Conservation (phyloP, 441 rosid genomes). For the Isatis lusitanica region DNA sequence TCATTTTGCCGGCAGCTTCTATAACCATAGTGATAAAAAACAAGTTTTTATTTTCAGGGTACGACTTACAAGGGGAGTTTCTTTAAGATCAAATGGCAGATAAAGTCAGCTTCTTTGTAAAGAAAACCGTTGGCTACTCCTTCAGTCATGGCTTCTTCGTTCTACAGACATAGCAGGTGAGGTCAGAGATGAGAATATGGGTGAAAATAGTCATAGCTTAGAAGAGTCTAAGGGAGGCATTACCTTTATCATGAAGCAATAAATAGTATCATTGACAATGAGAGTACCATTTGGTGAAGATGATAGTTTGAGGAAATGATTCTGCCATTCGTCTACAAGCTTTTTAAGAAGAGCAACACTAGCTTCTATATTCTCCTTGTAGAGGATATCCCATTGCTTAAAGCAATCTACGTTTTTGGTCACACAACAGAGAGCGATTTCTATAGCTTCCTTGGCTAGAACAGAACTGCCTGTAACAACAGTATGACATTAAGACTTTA, state of each 20-base stretch:
- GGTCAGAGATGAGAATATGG: no score
- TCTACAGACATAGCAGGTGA: not conserved
- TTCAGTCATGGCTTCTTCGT: no score
- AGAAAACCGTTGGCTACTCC: no score
- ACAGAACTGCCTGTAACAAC: conserved; percentile 51
- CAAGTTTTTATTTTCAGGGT: no score
- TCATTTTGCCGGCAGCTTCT: no score
- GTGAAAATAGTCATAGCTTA: not conserved
- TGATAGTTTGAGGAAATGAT: conserved; percentile 46
- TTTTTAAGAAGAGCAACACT: conserved; percentile 59
- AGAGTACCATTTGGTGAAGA: conserved; percentile 40
- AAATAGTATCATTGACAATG: conserved; percentile 51
- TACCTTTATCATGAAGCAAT: conserved; percentile 76
- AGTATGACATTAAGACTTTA: conserved; percentile 5
- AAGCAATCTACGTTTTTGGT: conserved; percentile 68
- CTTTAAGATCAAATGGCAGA: no score
- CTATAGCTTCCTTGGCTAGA: conserved; percentile 70
- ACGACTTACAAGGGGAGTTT: no score
- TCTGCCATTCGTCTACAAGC: conserved; percentile 69
- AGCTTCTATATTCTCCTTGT: conserved; percentile 64
- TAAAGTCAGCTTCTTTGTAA: no score
- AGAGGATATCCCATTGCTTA: conserved; percentile 77
- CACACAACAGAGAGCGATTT: conserved; percentile 68
- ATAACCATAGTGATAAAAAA: no score
- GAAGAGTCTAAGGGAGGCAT: not conserved